A percentile compares a stretch with the other conserved stretches of the same genome.
Evolutionary conservation across 2,329 filamentous ascomycete genomes (phyloP).

Genomic region (Penicillium sp.): DNA sequence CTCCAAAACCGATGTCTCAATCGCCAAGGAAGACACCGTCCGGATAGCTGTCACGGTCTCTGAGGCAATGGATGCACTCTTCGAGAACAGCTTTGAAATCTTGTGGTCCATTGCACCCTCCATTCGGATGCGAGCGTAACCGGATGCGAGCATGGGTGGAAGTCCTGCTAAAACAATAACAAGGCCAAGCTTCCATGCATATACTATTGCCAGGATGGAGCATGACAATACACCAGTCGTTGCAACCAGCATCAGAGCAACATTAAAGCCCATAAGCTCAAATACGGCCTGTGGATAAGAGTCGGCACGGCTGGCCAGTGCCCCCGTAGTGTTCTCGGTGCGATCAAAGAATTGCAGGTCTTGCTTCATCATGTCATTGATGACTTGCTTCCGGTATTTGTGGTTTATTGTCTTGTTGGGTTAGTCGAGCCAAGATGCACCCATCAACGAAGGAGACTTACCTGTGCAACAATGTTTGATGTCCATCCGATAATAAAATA

Average conservation of each 20-base stretch:
- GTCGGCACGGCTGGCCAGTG: constrained; percentile 26
- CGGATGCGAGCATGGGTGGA: constrained; percentile 46
- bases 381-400: constrained; percentile 21
- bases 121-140: constrained; percentile 50
- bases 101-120: constrained; percentile 33
- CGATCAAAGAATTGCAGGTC: constrained; percentile 35
- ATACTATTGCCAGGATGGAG: constrained; percentile 47
- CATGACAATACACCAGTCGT: constrained; percentile 48
- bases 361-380: constrained; percentile 27
- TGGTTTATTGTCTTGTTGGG: constrained; percentile 3
- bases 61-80: constrained; percentile 42
- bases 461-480: constrained; percentile 30
- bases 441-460: neutral
- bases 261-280: constrained; percentile 52
- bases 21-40: constrained; percentile 48
- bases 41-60: constrained; percentile 50
- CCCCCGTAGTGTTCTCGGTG: constrained; percentile 30
- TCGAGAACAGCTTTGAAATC: constrained; percentile 38
- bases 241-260: constrained; percentile 50
- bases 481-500: constrained; percentile 41
- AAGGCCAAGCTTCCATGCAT: constrained; percentile 53
- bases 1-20: constrained; percentile 42
- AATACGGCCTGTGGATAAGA: constrained; percentile 38
- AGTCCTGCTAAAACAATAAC: constrained; percentile 49
- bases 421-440: neutral